phyloP scores from a whole-genome alignment of 352 stramenopile genomes.

The Elongisporangium undulatum region DNA sequence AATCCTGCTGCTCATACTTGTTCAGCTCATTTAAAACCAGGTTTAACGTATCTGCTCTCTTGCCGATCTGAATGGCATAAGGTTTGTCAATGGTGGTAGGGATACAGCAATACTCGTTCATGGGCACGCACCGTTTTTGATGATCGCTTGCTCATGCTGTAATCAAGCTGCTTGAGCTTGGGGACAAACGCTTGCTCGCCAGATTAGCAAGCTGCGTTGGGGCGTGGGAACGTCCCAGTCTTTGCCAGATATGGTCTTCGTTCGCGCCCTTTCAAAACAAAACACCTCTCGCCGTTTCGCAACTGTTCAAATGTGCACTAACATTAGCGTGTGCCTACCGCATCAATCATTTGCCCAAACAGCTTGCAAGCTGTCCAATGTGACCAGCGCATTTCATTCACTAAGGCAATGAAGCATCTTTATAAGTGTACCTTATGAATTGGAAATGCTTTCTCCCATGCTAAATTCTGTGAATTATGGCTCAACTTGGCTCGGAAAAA shows the following conservation, averaged over 20 bases:
- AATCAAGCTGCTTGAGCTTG: background rate
- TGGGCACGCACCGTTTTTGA: constrained; percentile 33
- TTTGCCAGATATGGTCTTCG: background rate
- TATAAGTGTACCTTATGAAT: background rate
- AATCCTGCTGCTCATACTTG: constrained; percentile 48
- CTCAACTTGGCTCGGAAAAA: constrained; percentile 2
- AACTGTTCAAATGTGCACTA: background rate
- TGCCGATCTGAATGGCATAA: constrained; percentile 4
- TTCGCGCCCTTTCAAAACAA: background rate
- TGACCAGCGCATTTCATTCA: background rate
- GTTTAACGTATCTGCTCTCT: constrained; percentile 39
- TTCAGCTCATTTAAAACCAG: constrained; percentile 57
- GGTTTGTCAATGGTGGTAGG: constrained; percentile 2
- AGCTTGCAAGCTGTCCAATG: no score
- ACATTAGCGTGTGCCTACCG: background rate
- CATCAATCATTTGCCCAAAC: no score
- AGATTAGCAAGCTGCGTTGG: background rate
- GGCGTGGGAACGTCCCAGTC: background rate
- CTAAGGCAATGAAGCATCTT: background rate
- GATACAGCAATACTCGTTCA: background rate
- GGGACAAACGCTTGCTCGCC: background rate
- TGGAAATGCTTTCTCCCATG: background rate
- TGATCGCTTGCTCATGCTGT: constrained; percentile 43
- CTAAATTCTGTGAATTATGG: background rate
- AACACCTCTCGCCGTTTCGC: background rate